Evolutionary conservation across 192 early-diverging fungal species (phyloP).

Genomic region (Kickxella alabastrina): DNA sequence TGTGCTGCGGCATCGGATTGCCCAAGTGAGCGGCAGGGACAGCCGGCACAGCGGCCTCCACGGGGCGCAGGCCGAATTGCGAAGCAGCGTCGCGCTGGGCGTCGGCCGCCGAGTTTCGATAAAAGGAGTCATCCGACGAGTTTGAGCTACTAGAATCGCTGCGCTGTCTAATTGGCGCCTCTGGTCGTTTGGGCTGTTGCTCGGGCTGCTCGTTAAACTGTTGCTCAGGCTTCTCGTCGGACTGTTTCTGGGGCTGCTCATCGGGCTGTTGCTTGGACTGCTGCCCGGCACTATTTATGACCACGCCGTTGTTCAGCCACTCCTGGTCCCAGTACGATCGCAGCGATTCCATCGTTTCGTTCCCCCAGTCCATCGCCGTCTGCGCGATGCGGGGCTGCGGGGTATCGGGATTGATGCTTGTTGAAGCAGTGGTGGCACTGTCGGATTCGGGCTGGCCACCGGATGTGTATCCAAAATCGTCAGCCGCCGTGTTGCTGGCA

Average conservation of each 20-base stretch:
- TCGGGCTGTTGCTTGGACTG: too few relatives aligned
- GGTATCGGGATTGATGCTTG: too few relatives aligned
- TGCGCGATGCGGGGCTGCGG: background rate
- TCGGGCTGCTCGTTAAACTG: too few relatives aligned
- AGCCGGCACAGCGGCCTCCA: background rate
- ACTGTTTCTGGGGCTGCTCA: too few relatives aligned
- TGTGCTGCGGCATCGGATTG: too few relatives aligned
- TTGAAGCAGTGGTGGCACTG: too few relatives aligned
- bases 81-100: slow-evolving; percentile 8
- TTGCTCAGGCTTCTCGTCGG: background rate
- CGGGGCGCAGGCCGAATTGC: slow-evolving; percentile 24
- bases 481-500: too few relatives aligned
- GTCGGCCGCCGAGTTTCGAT: slow-evolving; percentile 16
- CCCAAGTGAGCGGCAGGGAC: background rate
- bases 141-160: slow-evolving; percentile 17
- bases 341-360: slow-evolving; percentile 33
- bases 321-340: slow-evolving; percentile 40
- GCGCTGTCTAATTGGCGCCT: too few relatives aligned
- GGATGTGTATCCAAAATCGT: too few relatives aligned
- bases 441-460: too few relatives aligned
- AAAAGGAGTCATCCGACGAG: slow-evolving; percentile 20
- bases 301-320: slow-evolving; percentile 8
- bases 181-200: too few relatives aligned
- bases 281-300: too few relatives aligned
- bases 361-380: slow-evolving; percentile 34